Conservation (phyloP, 768 basidiomycete genomes). For the Amanita jacksonii region DNA sequence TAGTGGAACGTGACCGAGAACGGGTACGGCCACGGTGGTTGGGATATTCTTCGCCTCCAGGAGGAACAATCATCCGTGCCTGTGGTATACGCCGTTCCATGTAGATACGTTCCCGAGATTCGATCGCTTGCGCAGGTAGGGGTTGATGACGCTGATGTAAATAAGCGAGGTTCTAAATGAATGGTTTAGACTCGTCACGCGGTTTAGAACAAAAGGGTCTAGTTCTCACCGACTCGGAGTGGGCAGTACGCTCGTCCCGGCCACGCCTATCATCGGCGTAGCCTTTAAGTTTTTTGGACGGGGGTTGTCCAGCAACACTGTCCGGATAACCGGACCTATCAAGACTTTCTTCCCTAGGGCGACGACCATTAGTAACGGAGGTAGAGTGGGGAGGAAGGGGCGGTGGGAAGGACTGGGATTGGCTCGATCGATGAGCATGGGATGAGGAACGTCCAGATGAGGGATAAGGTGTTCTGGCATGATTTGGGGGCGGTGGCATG, state of each 20-base stretch:
- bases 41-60: slow-evolving; percentile 7
- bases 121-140: slow-evolving; percentile 2
- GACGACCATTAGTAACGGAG: slow-evolving; percentile 19
- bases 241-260: slow-evolving; percentile 18
- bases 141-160: slow-evolving; percentile 10
- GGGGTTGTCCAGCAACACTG: slow-evolving; percentile 30
- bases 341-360: slow-evolving; percentile 35
- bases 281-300: slow-evolving; percentile 36
- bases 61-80: slow-evolving; percentile 10
- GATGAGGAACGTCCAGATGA: not conserved
- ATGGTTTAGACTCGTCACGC: slow-evolving; percentile 2
- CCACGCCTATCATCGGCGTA: slow-evolving; percentile 26
- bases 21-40: slow-evolving; percentile 11
- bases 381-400: slow-evolving; percentile 8
- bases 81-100: slow-evolving; percentile 4
- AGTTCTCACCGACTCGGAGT: slow-evolving; percentile 22
- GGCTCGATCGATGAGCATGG: slow-evolving; percentile 6
- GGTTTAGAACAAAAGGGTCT: slow-evolving; percentile 3
- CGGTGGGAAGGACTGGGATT: slow-evolving; percentile 3
- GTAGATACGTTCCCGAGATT: slow-evolving; percentile 9
- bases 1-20: slow-evolving; percentile 22
- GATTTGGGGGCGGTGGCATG: slow-evolving; percentile 4
- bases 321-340: slow-evolving; percentile 20
- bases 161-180: slow-evolving; percentile 7
- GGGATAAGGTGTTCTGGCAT: slow-evolving; percentile 3